Base-by-base conservation (phyloP, 176 grass and related monocot genomes). In the Bothriochloa decipiens region DNA sequence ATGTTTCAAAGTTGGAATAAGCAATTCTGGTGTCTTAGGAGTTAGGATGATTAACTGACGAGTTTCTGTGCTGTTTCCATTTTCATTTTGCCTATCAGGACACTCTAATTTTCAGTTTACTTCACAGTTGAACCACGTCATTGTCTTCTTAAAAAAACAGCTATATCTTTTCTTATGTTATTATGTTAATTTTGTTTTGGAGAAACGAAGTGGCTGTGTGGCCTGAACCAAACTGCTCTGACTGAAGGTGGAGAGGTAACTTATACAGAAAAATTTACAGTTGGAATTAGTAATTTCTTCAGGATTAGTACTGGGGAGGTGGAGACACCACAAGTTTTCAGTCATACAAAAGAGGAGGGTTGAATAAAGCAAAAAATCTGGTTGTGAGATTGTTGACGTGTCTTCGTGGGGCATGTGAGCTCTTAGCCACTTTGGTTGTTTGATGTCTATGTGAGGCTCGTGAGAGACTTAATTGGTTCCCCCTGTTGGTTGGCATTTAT, bases 381-480 rank as follows among this genome's bases (percentile, higher is more conserved):
- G 55, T 65, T 81, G 85, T 36, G 6, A 68, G 75, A 63, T 37
- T 79, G 76, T 81, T 67, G 80, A 87, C 69, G 37, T 42, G 69
- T 26, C 13, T 43, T 23, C 8, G 8, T 6, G 27, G 3, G n/a
- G 25, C 68, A 68, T 75, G 75, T 75, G 74, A 86, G 67, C 43
- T 73, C 42, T 72, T 75, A 33, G 70, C 64, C 39, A 81, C 58
- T 89, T 85, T 82, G 81, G 78, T 53, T 70, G 70, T 76, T 80
- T 43, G 88, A 89, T 76, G 78, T 63, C 23, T 83, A 84, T 77
- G 87, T 68, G 57, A 90, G 76, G 49, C 84, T 81, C 84, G 86
- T 94, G 92, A 91, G 3, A 73, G 11, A 81, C 57, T 79, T 91
- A 83, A 86, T 78, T 60, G 79, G 33, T 72, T 80, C 49, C 22